Conservation (phyloP, 2,329 filamentous ascomycete species). For the Arachnomyces sp. region DNA sequence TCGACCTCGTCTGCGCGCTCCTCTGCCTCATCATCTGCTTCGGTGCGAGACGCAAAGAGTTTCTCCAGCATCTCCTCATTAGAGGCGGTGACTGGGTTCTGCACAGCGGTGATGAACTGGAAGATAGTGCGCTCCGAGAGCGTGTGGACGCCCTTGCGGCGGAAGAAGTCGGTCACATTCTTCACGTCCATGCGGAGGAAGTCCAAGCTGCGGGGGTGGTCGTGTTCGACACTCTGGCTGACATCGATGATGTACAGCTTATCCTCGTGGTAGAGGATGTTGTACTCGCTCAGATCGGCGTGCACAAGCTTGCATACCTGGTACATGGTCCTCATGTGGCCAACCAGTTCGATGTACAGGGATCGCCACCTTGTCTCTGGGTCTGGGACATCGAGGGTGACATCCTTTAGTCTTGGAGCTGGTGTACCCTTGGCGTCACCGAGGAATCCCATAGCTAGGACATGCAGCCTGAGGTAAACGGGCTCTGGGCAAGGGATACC, state of each 20-base stretch:
- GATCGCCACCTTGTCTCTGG: slow-evolving; percentile 63
- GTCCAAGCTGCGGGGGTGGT: slow-evolving; percentile 84
- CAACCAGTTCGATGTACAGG: slow-evolving; percentile 74
- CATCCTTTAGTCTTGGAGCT: slow-evolving; percentile 81
- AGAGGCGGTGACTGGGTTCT: slow-evolving; percentile 37
- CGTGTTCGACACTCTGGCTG: slow-evolving; percentile 92
- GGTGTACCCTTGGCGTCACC: slow-evolving; percentile 80
- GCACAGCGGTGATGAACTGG: slow-evolving; percentile 63
- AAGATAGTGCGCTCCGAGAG: slow-evolving; percentile 74
- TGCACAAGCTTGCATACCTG: slow-evolving; percentile 87
- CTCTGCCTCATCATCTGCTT: slow-evolving; percentile 39
- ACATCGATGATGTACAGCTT: slow-evolving; percentile 93
- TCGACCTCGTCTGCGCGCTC: slow-evolving; percentile 61
- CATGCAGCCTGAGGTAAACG: slow-evolving; percentile 80
- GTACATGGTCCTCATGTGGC: slow-evolving; percentile 88
- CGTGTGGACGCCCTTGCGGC: slow-evolving; percentile 70
- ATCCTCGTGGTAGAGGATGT: slow-evolving; percentile 77
- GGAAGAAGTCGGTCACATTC: slow-evolving; percentile 91
- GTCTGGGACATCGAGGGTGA: slow-evolving; percentile 61
- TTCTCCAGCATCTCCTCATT: slow-evolving; percentile 59
- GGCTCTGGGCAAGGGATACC: slow-evolving; percentile 89
- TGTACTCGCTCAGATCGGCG: slow-evolving; percentile 97
- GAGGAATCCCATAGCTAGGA: slow-evolving; percentile 89
- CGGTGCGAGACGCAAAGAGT: slow-evolving; percentile 52
- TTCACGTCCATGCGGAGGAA: slow-evolving; percentile 98